Base-by-base conservation (phyloP, 257 asterid species). In the Gardenia jasminoides region DNA sequence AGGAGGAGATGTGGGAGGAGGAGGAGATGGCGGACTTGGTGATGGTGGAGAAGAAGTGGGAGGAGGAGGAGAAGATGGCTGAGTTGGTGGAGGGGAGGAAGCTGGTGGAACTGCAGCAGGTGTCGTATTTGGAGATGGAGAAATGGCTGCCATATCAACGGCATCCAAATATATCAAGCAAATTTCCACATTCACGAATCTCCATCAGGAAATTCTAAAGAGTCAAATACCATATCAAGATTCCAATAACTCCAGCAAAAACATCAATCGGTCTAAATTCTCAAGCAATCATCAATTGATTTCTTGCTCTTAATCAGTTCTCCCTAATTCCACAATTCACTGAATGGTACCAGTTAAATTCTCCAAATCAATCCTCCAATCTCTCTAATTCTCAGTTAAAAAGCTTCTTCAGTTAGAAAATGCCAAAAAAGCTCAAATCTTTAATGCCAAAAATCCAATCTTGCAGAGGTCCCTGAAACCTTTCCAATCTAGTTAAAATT, bases 91-190 rank as follows among this genome's bases (percentile, higher is more conserved):
- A n/a, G 80, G 52, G n/a, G 79, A 64, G 41, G 82, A 66, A 54
- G 77, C 4, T 2, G 84, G 84, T 26, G 84, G 80, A 64, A 76
- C 74, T 73, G 82, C 66, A 22, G 83, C n/a, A 16, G 84, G 84
- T 11, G 86, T 70, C 39, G 84, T 30, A 80, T 43, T 78, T 76
- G 86, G 88, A 78, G 85, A 72, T 65, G 85, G 84, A 79, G 89
- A 83, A 67, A 79, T 61, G 39, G 47, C 24, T 26, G 93, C 85
- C 93, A 92, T 92, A 75, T 67, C 86, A 83, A 47, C 76, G 74
- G 68, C 79, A 81, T 47, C 84, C 74, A 83, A 84, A 28, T 39
- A 74, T 30, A 39, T 50, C 43, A 83, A 71, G 31, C 77, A 67
- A 77, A 43, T 44, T 72, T 77, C 78, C 82, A 81, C 87, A 87